Percentiles rank a stretch among this genome's conserved stretches.
Conservation (phyloP, 495 filamentous ascomycete genomes). For the Lophium mytilinum region DNA sequence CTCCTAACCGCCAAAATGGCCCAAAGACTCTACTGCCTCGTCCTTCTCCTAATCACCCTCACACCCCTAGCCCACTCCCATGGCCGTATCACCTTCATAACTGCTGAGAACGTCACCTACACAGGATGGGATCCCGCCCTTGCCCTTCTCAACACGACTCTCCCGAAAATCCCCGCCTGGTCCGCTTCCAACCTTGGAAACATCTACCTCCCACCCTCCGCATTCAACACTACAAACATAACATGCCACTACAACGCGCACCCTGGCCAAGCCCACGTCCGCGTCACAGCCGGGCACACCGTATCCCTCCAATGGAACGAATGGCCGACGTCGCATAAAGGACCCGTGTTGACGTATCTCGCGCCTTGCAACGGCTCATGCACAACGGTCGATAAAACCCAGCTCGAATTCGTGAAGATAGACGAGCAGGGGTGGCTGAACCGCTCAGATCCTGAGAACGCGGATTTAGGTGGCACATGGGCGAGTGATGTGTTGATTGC, state of each 20-base stretch:
- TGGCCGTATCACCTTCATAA: conserved; percentile 13
- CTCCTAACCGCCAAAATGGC: too few relatives aligned
- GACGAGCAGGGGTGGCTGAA: conserved; percentile 17
- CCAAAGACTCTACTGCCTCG: too few relatives aligned
- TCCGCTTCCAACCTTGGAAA: conserved; percentile 21
- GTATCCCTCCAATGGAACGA: conserved; percentile 18
- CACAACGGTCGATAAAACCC: conserved; percentile 5
- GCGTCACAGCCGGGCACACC: conserved; percentile 12
- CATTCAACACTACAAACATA: conserved; percentile 9
- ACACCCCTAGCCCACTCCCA: conserved; percentile 7
- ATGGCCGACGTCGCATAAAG: conserved; percentile 20
- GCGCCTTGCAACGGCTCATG: conserved; percentile 12
- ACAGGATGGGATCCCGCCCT: conserved; percentile 14
- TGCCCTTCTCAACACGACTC: not conserved
- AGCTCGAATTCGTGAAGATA: conserved; percentile 22
- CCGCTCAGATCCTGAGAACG: conserved; percentile 4
- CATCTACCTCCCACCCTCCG: conserved; percentile 9
- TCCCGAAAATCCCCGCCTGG: conserved; percentile 10
- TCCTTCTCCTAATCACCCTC: not conserved
- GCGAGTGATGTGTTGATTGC: conserved; percentile 17
- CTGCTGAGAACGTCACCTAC: conserved; percentile 1
- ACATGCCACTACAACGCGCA: conserved; percentile 19
- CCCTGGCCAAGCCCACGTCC: not conserved
- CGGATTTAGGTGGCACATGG: conserved; percentile 11
- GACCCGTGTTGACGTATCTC: conserved; percentile 23